phyloP scores from a whole-genome alignment of 164 flowering plant genomes.

The Macadamia tetraphylla region DNA sequence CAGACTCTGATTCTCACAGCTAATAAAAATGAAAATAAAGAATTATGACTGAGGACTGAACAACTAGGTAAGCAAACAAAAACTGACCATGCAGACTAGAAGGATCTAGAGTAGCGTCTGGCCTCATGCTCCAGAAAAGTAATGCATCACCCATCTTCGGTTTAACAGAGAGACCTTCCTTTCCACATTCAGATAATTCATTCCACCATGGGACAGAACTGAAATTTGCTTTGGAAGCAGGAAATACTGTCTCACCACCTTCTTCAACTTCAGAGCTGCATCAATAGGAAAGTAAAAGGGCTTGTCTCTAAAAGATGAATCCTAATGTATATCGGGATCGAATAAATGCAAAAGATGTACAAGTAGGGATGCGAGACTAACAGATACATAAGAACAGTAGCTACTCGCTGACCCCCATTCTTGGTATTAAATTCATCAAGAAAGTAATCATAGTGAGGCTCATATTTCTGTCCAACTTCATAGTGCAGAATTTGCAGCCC shows the following conservation, averaged over 20 bases:
- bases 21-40: background rate
- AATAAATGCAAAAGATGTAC: background rate
- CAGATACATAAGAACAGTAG: slow-evolving; percentile 93
- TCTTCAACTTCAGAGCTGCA: slow-evolving; percentile 95
- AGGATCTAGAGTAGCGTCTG: slow-evolving; percentile 84
- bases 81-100: slow-evolving; percentile 82
- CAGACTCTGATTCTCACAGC: background rate
- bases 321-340: background rate
- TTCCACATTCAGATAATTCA: slow-evolving; percentile 81
- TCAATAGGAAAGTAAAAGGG: slow-evolving; percentile 4
- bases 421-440: slow-evolving; percentile 70
- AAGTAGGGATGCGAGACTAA: slow-evolving; percentile 20
- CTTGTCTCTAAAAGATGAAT: background rate
- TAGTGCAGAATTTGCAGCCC: slow-evolving; percentile 93
- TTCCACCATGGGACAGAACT: slow-evolving; percentile 77
- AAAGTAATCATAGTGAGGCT: slow-evolving; percentile 89
- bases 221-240: slow-evolving; percentile 63
- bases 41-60: background rate
- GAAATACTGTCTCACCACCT: slow-evolving; percentile 98
- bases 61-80: background rate
- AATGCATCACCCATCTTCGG: slow-evolving; percentile 91
- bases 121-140: slow-evolving; percentile 95
- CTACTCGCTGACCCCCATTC: slow-evolving; percentile 88
- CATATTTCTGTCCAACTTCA: slow-evolving; percentile 91
- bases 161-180: slow-evolving; percentile 69